These are phyloP conservation scores for Arctium minus DNA, from an alignment of 129 eudicot species.

Conservation along the genomic window DNA sequence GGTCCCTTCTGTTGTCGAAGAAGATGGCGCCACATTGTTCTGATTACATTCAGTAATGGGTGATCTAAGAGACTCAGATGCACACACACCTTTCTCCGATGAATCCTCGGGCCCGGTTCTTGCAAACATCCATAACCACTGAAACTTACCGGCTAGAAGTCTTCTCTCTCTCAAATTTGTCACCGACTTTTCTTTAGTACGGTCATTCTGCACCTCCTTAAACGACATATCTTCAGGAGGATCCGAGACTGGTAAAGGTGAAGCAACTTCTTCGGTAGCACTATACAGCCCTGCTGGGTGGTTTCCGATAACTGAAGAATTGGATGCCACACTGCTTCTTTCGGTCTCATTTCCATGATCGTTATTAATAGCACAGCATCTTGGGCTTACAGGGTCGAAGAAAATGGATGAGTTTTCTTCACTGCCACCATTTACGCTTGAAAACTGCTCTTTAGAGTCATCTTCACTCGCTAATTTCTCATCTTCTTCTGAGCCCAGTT, in stretches of 20 bases:
- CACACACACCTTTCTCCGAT: conserved; percentile 29
- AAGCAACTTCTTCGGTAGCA: conserved; percentile 27
- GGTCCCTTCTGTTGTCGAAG: conserved; percentile 27
- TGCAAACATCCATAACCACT: conserved; percentile 85
- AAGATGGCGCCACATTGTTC: conserved; percentile 21
- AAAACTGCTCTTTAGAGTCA: background rate
- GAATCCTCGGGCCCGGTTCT: conserved; percentile 46
- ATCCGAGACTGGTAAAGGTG: conserved; percentile 53
- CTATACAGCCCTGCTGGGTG: conserved; percentile 10
- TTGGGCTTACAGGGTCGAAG: conserved; percentile 50
- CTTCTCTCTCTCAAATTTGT: conserved; percentile 40
- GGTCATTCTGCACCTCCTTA: conserved; percentile 34
- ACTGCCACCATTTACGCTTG: conserved; percentile 40
- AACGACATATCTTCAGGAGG: conserved; percentile 25
- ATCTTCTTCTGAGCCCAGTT: conserved; percentile 50
- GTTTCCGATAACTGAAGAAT: conserved; percentile 41
- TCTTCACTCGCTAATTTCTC: conserved; percentile 15
- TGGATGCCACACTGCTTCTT: conserved; percentile 58
- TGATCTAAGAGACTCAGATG: conserved; percentile 30
- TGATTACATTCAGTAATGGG: conserved; percentile 24
- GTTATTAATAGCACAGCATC: conserved; percentile 2
- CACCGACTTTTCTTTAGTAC: conserved; percentile 14
- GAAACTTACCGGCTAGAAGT: conserved; percentile 60
- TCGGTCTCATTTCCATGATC: conserved; percentile 42
- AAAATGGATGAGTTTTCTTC: conserved; percentile 52